phyloP scores from a whole-genome alignment of 352 stramenopile species.

The Phytophthora capsici region DNA sequence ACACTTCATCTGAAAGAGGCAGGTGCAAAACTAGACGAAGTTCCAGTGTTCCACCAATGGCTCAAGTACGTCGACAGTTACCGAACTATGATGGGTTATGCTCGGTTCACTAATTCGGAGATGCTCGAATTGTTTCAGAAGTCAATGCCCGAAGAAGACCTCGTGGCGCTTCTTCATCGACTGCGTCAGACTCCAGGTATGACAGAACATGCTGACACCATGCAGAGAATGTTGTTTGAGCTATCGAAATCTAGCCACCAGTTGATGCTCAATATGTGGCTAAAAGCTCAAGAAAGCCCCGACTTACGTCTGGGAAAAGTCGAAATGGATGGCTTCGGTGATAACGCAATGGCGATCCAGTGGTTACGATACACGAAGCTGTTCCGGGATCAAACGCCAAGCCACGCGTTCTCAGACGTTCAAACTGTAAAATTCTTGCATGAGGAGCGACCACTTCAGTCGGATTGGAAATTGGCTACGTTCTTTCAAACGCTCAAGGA shows the following conservation, averaged over 20 bases:
- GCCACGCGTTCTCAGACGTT: background rate
- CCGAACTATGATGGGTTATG: background rate
- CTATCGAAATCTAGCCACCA: background rate
- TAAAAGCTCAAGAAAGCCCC: background rate
- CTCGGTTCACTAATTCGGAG: background rate
- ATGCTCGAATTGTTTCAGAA: background rate
- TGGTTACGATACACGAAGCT: background rate
- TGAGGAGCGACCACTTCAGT: background rate
- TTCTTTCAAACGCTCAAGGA: constrained; percentile 1
- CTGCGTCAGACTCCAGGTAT: background rate
- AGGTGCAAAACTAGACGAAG: background rate
- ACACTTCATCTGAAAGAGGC: background rate
- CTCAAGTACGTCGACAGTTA: background rate
- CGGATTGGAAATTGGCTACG: background rate
- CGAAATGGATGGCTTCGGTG: background rate
- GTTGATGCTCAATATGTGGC: background rate
- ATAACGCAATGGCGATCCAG: background rate
- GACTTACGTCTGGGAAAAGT: background rate
- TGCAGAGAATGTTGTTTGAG: background rate
- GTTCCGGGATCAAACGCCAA: background rate
- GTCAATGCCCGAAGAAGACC: background rate
- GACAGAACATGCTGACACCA: background rate
- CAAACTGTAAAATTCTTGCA: background rate
- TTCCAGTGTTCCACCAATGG: background rate
- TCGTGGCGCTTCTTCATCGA: background rate